A percentile compares a stretch with the other conserved stretches of the same genome.
Conservation (phyloP, 345 rosid species). For the Brassica napus region Da-Ae NC_063442.1:1539501-1540000, state of each 20-base stretch:
- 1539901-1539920: background rate
- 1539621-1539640: conserved; percentile 12
- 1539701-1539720: conserved; percentile 10
- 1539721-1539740: conserved; percentile 2
- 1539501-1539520: conserved; percentile 19
- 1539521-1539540: conserved; percentile 35
- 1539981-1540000: conserved; percentile 19
- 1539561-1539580: background rate
- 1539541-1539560: conserved; percentile 1
- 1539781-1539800: background rate
- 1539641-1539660: conserved; percentile 9
- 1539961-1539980: conserved; percentile 27
- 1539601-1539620: conserved; percentile 3
- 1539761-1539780: background rate
- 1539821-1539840: background rate
- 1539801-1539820: background rate
- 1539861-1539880: background rate
- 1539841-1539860: background rate
- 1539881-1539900: conserved; percentile 12
- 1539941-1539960: conserved; percentile 12
- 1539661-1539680: conserved; percentile 8
- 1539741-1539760: conserved; percentile 15
- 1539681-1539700: background rate
- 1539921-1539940: background rate
- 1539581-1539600: conserved; percentile 3